Evolutionary conservation across 805 yeast genomes (phyloP), one percentile per base, ranked within the genome.

Genomic region (Wickerhamiella vanderwaltii): DNA sequence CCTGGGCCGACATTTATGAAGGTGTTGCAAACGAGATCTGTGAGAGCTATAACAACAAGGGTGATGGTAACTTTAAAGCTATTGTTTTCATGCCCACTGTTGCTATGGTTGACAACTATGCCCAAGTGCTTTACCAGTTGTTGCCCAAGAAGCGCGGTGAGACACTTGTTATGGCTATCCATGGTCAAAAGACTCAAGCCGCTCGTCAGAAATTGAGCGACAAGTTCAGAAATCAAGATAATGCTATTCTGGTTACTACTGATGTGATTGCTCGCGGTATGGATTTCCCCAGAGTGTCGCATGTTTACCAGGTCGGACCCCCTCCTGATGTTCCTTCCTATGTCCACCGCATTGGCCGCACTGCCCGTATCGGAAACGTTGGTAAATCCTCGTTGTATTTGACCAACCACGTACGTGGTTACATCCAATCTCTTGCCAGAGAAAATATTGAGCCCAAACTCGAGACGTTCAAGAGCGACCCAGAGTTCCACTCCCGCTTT

Each of bases 211-310:
- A 66, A 46, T 60, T 74, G 19, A 74, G 81, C 28, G 66, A 65
- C 39, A 54, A 55, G 26, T 82, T 78, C 66, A 71, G 77, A 49
- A 56, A 54, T 43, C 51, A 66, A 12, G 52, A 56, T 19, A 47
- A 60, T 22, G 81, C 84, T 43, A 56, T 87, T 34, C 67, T 88
- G 44, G 73, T 88, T 42, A 78, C 88, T 43, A 82, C 95, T 5
- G 94, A 86, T 62, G 96, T 88, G 45, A 93, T 87, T 47, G 95
- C 96, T 11, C 76, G 97, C 64, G 97, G 97, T 51, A 77, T 88
- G 79, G 96, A 88, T 65, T 83, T 88, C 70, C 91, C 87, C 43
- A 74, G 75, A 51, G 93, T 88, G 22, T 63, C 85, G 19, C 83
- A 84, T 56, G 96, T 88, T 40, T 65, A 81, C 52, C 96, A 88